Base-by-base conservation (phyloP, 148 eudicot species). In the Heliosperma pusillum region DNA sequence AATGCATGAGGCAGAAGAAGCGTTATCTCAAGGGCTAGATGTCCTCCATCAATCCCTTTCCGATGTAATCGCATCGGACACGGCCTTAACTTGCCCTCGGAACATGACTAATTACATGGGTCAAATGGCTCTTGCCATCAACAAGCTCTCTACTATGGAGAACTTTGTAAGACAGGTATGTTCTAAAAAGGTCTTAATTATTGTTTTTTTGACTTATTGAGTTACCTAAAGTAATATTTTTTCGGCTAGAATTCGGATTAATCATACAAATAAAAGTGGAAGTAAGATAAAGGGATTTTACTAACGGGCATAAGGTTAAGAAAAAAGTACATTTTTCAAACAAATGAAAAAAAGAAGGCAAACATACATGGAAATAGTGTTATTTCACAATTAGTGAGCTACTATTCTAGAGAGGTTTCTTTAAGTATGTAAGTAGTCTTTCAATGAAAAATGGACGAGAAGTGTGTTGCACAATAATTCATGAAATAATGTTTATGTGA, bases 51-150 rank as follows among this genome's bases (percentile, higher is more conserved):
- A 87, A 27, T 87, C 96, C 0, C 78, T 94, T 6, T 83, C 91
- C 0, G 96, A 91, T 60, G 89, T 90, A 44, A 86, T 90, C 50
- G 77, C 86, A 5, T 85, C 97, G 1, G 93, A 87, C 72, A 20
- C 53, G 3, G 53, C 97, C 2, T 74, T 90, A 36, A 86, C 83
- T 42, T 78, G 79, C 74, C 88, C 91, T 25, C 84, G 89, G 1
- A 87, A 88, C 82, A 89, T 88, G 88, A 85, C 79, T 71, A 88
- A 85, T 73, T 91, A 89, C 85, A 90, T 89, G 96, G 91, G 89
- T 30, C 97, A 88, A 55, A 90, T 94, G 97, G 95, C 96, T 65
- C 55, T 90, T 16, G 98, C 98, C 80, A 94, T 94, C 76, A 88
- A 78, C 83, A 91, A 94, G 77, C 91, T 91, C 72, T 84, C 93